Evolutionary conservation across 2,329 filamentous ascomycete species (phyloP), one percentile per base, ranked within the genome.

Genomic region (Scedosporium dehoogii): DNA sequence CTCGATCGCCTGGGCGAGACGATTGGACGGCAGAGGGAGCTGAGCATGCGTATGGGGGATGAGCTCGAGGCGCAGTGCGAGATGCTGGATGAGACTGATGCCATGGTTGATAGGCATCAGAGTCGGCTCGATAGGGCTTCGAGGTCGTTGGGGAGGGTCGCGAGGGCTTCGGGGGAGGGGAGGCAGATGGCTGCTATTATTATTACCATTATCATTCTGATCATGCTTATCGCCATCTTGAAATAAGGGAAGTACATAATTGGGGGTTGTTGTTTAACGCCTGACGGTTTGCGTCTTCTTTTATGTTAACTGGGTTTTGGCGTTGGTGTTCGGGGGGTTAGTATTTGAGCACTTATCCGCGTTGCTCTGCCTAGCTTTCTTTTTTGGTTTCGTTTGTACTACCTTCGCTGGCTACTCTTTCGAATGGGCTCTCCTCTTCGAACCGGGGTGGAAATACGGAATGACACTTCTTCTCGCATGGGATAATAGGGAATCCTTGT

Each of bases 31-130:
- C 94, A 97, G 78, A 82, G 96, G 59, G 91, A 97, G 77, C 80
- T 99, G 65, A 92, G 89, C 71, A 96, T 97, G 78, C 91, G 94
- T 77, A 97, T 99, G 70, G 93, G 94, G 33, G 90, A 97, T 73
- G 94, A 99, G 79, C 81, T 99, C 42, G 94, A 97, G 69, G 88
- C 86, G 68, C 94, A 99, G 70, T 89, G 96, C 44, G 82, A 88
- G 68, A 80, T 99, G 79, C 80, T 99, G 33, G 93, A 97, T 72
- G 93, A 96, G 69, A 86, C 96, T 55, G 94, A 97, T 71, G 83
- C 83, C 55, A 83, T 88, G 21, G 89, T 92, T 6, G 92, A 96
- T 72, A 79, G 92, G 63, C 92, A 97, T 75, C 84, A 88, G 72
- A 80, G 79, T 27, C 85, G 90, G 59, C 79, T 99, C 60, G 85